Evolutionary conservation across 2,329 filamentous ascomycete species (phyloP), one percentile per base, ranked within the genome.

Genomic region (Neobulgaria alba): DNA sequence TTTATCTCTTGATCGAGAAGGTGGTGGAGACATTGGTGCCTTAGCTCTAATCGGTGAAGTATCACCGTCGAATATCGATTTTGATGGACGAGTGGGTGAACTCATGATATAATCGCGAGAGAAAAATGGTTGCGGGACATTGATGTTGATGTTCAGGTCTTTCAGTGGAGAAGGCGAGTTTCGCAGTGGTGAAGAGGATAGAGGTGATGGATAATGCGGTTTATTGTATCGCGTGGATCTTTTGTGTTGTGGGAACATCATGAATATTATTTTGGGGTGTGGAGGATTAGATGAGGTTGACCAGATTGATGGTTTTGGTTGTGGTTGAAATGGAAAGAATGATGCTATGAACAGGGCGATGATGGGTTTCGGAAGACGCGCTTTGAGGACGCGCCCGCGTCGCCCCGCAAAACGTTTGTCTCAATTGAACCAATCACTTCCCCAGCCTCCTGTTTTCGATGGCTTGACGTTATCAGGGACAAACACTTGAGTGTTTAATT

Each of bases 131-230:
- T 26, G 5, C 19, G 15, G 8, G 18, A 36, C 23, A n/a, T 8
- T 29, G 10, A n/a, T 36, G n/a, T n/a, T 15, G 30, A 17, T 15
- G 30, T 71, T 56, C 46, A 65, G 61, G 14, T 65, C 61, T 1
- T 67, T 68, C 7, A 70, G 60, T 9, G 63, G 63, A 9, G 64
- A 62, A n/a, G 48, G 42, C 8, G 68, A 65, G n/a, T 68, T 66
- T 50, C 73, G 72, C 38, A 76, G 59, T 10, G 75, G 74, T 2
- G 74, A 77, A 2, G 75, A 79, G 2, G 75, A 75, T 3, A 77
- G 69, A 4, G 73, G 75, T 35, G 75, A 79, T 1, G 75, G 61
- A 20, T 68, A 61, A 26, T 60, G 46, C 2, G 75, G 74, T n/a
- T 48, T 46, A 38, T 54, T 51, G 33, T 50, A 33, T 29, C 42